phyloP scores from a whole-genome alignment of 345 rosid genomes.

The Eucalyptus sideroxylon region DNA sequence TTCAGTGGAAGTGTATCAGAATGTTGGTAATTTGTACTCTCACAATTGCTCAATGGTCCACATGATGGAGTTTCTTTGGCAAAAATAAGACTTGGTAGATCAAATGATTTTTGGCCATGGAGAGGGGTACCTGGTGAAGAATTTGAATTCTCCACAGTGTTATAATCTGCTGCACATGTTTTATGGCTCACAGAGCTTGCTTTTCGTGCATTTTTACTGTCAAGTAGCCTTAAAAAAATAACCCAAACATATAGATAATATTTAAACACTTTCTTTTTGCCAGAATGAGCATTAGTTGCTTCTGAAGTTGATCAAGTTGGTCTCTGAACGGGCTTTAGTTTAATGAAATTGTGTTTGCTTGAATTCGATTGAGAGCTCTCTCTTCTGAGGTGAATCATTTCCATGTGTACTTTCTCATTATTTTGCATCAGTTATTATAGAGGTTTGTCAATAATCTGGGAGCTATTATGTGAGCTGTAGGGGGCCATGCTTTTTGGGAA shows the following conservation, averaged over 20 bases:
- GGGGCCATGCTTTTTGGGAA: conserved; percentile 95
- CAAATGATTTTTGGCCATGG: not conserved
- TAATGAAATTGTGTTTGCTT: not conserved
- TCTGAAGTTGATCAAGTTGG: not conserved
- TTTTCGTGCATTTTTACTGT: not conserved
- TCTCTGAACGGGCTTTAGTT: not conserved
- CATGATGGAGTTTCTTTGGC: not conserved
- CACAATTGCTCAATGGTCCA: not conserved
- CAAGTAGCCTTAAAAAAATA: not conserved
- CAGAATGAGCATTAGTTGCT: not conserved
- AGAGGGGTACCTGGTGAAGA: not conserved
- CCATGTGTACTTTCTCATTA: not conserved
- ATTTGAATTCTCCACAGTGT: not conserved
- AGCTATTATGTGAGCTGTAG: conserved; percentile 9
- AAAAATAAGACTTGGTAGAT: not conserved
- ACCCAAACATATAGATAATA: not conserved
- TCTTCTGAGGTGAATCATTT: not conserved
- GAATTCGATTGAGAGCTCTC: not conserved
- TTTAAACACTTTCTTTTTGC: not conserved
- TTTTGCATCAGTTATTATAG: not conserved
- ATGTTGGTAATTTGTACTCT: not conserved
- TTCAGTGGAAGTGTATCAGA: not conserved
- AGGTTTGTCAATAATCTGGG: not conserved
- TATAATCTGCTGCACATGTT: not conserved
- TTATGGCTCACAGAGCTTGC: not conserved